Evolutionary conservation across 1,284 basidiomycete species (phyloP).

Genomic region (Phlebopus sp.): DNA sequence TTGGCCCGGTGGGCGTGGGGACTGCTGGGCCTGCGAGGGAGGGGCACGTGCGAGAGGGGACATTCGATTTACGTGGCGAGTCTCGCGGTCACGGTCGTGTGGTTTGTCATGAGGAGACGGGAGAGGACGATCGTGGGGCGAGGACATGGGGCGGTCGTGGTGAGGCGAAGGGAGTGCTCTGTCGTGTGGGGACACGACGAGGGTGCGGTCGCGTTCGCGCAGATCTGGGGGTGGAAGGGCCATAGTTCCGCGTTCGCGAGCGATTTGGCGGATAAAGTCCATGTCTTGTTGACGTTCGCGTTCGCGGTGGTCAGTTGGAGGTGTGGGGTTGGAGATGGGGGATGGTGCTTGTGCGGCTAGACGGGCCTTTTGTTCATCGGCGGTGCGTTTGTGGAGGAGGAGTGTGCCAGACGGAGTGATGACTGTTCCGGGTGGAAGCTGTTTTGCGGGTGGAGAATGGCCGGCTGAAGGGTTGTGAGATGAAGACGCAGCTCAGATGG

Average conservation of each 20-base stretch:
- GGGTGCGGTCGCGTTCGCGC: too few species aligned
- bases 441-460: conserved; percentile 25
- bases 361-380: conserved; percentile 29
- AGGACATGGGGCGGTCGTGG: conserved; percentile 24
- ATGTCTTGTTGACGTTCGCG: conserved; percentile 28
- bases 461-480: conserved; percentile 17
- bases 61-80: too few species aligned
- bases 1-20: too few species aligned
- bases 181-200: too few species aligned
- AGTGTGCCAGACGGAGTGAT: conserved; percentile 25
- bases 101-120: too few species aligned
- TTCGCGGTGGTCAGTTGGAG: conserved; percentile 21
- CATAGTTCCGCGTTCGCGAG: conserved; percentile 29
- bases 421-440: conserved; percentile 10
- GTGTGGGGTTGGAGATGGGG: conserved; percentile 20
- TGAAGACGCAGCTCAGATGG: too few species aligned
- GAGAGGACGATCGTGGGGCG: too few species aligned
- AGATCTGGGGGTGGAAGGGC: too few species aligned
- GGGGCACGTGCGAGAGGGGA: conserved; percentile 24
- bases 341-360: conserved; percentile 6
- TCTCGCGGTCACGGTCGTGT: too few species aligned
- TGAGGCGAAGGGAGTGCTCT: conserved; percentile 16
- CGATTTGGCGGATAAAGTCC: conserved; percentile 22
- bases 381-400: conserved; percentile 30
- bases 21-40: too few species aligned